Conservation (phyloP, 2,329 filamentous ascomycete species). For the Colletotrichum graminicola region DNA sequence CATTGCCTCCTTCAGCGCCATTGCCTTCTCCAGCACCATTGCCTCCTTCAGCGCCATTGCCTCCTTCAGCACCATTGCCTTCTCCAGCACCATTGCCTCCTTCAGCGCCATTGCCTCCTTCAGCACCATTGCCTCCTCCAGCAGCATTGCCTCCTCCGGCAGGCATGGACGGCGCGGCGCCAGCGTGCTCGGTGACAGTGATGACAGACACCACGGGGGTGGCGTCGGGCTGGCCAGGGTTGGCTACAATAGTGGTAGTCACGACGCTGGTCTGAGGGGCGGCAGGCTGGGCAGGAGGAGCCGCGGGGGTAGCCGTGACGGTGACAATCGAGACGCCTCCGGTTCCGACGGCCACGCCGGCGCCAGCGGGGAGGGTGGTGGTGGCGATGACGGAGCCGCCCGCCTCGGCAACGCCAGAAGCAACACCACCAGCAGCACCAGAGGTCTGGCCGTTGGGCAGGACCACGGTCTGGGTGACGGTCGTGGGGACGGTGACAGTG, state of each 20-base stretch:
- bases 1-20: background rate
- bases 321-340: slow-evolving; percentile 41
- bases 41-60: too few relatives aligned
- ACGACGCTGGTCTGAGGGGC: slow-evolving; percentile 34
- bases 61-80: too few relatives aligned
- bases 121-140: too few relatives aligned
- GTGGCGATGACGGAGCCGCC: slow-evolving; percentile 40
- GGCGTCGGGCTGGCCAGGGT: background rate
- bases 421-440: slow-evolving; percentile 18
- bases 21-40: too few relatives aligned
- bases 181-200: slow-evolving; percentile 19
- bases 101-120: too few relatives aligned
- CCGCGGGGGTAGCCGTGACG: slow-evolving; percentile 35
- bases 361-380: slow-evolving; percentile 36
- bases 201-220: slow-evolving; percentile 19
- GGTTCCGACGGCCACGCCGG: slow-evolving; percentile 39
- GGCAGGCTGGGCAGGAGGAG: slow-evolving; percentile 29
- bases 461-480: slow-evolving; percentile 42
- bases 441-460: slow-evolving; percentile 33
- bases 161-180: slow-evolving; percentile 12
- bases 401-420: slow-evolving; percentile 36
- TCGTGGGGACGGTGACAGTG: slow-evolving; percentile 40
- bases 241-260: slow-evolving; percentile 19
- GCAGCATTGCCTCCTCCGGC: background rate
- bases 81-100: too few relatives aligned